A percentile compares a stretch with the other conserved stretches of the same genome.
phyloP scores from a whole-genome alignment of 495 filamentous ascomycete species.

The Xylona heveae region DNA sequence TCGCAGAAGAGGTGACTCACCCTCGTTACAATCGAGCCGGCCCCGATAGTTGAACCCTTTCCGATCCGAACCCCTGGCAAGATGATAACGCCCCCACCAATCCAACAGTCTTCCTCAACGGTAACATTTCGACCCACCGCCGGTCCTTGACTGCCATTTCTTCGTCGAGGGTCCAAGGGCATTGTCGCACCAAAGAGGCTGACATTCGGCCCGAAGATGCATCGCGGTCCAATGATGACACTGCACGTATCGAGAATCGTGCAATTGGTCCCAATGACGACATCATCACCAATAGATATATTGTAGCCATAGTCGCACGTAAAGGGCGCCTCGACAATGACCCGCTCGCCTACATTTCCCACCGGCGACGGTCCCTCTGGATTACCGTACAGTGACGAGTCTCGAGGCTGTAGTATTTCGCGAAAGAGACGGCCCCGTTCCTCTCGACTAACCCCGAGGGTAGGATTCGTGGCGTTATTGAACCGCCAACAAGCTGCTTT shows the following conservation, averaged over 20 bases:
- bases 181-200: slow-evolving; percentile 63
- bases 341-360: slow-evolving; percentile 24
- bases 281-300: slow-evolving; percentile 68
- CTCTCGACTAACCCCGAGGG: slow-evolving; percentile 47
- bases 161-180: slow-evolving; percentile 50
- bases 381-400: neutral
- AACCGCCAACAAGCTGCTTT: slow-evolving; percentile 68
- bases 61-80: slow-evolving; percentile 23
- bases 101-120: slow-evolving; percentile 79
- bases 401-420: slow-evolving; percentile 32
- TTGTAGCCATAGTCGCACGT: slow-evolving; percentile 94
- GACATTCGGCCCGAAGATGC: slow-evolving; percentile 70
- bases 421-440: slow-evolving; percentile 67
- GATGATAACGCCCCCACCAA: slow-evolving; percentile 71
- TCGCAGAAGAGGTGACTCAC: slow-evolving; percentile 10
- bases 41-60: slow-evolving; percentile 14
- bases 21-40: slow-evolving; percentile 17
- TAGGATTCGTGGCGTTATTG: slow-evolving; percentile 73
- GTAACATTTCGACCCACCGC: slow-evolving; percentile 50
- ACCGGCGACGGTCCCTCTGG: slow-evolving; percentile 1
- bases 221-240: slow-evolving; percentile 59
- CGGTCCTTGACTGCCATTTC: slow-evolving; percentile 52
- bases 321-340: slow-evolving; percentile 75
- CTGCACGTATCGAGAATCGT: slow-evolving; percentile 61
- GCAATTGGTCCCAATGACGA: slow-evolving; percentile 71